Evolutionary conservation across 2,329 filamentous ascomycete species (phyloP), one percentile per base, ranked within the genome.

Genomic region (Sporothrix humicola): DNA sequence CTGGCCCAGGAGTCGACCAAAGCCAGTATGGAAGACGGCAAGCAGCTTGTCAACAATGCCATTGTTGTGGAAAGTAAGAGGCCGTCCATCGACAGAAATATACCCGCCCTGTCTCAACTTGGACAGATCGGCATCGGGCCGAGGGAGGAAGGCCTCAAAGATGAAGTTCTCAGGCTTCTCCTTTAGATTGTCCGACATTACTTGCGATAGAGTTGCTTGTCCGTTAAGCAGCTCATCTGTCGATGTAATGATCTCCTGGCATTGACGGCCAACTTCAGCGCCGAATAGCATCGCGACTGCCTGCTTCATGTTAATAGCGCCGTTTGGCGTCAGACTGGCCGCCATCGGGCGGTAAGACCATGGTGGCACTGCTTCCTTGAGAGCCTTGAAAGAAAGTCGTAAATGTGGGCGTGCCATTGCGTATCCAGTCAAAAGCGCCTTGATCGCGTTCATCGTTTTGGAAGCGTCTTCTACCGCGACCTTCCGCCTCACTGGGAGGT

Each of bases 21-120:
- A 72, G 72, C 85, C 82, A 0, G 84, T 82, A 74, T 86, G 88
- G 78, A 90, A 90, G 0, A 86, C 81, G 0, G 81, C 80, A 0
- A 85, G 74, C 2, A 94, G 81, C 77, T 89, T 89, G 79, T 90
- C 93, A 63, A 87, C 84, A 0, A 85, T 87, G 1, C 89, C 89
- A 72, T 85, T 83, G 2, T 84, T 83, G 2, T 80, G 79, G 7
- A 85, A 78, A 2, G 87, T 86, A 15, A 95, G 82, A 3, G 92
- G 92, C 20, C 92, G 86, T 15, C 85, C 85, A 78, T 95, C 91
- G 26, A 95, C 84, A 0, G 91, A 92, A 46, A 94, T 81, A 79
- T 90, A 94, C 4, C 86, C 81, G 0, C 87, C 84, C n/a, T 83
- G 86, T 6, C 83, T 82, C 48, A 88, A 76, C n/a, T 81, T 84